Conservation (phyloP, 2,329 filamentous ascomycete genomes). For the Arthroderma sp. region DNA sequence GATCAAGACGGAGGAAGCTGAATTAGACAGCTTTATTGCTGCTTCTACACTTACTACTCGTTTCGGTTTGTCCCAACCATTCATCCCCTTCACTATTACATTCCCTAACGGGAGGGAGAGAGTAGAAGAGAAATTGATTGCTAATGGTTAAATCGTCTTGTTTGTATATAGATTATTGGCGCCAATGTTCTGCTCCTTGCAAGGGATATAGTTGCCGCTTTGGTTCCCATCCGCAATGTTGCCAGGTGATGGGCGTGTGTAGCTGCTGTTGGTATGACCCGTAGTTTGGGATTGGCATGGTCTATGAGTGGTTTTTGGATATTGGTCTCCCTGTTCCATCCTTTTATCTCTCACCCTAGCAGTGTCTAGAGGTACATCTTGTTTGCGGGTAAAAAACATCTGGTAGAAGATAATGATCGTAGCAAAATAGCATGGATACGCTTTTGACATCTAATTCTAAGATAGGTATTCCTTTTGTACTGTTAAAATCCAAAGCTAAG, state of each 20-base stretch:
- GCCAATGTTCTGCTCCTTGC: not conserved
- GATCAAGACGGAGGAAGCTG: not conserved
- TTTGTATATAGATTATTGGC: not conserved
- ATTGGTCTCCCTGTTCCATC: no score
- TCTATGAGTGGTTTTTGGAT: no score
- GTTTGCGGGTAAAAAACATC: no score
- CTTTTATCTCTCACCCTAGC: no score
- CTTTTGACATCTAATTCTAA: no score
- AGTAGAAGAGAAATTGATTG: not conserved
- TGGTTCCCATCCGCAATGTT: not conserved
- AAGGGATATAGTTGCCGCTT: not conserved
- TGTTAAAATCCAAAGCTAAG: no score
- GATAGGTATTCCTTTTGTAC: no score
- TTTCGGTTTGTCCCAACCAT: not conserved
- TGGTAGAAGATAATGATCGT: no score
- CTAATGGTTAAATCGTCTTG: not conserved
- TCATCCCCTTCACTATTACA: not conserved
- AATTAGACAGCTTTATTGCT: not conserved
- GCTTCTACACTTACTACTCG: not conserved
- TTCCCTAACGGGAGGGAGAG: not conserved
- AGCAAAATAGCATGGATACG: no score
- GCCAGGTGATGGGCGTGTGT: not conserved
- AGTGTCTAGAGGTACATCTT: no score
- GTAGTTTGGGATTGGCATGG: no score
- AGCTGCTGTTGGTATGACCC: not conserved